Conservation (phyloP, 2,329 filamentous ascomycete species). For the Apiospora malaysiana region DNA sequence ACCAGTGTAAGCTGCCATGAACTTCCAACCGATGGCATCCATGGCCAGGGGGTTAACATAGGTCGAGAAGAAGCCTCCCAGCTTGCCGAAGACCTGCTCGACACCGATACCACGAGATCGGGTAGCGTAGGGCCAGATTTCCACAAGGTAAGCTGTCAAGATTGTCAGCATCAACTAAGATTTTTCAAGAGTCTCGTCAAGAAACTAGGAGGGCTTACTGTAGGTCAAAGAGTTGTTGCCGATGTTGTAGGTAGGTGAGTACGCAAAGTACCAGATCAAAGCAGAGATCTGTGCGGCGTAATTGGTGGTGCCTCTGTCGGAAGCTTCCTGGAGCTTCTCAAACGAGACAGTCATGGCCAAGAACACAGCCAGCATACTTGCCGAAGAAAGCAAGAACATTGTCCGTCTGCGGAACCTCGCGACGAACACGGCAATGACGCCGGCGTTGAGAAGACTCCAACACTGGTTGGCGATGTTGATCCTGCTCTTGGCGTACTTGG, state of each 20-base stretch:
- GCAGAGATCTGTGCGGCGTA: conserved; percentile 38
- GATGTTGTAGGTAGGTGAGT: conserved; percentile 66
- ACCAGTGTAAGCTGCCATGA: conserved; percentile 50
- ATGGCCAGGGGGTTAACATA: conserved; percentile 53
- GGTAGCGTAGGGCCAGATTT: conserved; percentile 62
- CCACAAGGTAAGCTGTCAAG: conserved; percentile 56
- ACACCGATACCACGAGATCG: conserved; percentile 64
- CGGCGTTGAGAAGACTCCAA: conserved; percentile 52
- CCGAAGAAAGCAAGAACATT: conserved; percentile 49
- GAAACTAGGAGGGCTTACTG: conserved; percentile 51
- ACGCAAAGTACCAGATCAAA: conserved; percentile 66
- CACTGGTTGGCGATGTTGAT: conserved; percentile 53
- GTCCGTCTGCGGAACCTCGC: conserved; percentile 43
- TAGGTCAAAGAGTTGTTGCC: conserved; percentile 72
- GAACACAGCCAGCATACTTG: conserved; percentile 51
- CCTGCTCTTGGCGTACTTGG: conserved; percentile 48
- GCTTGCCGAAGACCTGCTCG: conserved; percentile 59
- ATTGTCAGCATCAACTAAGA: conserved; percentile 13
- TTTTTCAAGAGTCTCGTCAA: neutral
- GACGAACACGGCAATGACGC: conserved; percentile 47
- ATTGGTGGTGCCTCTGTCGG: conserved; percentile 33
- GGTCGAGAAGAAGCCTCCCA: conserved; percentile 48
- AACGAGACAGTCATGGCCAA: conserved; percentile 58
- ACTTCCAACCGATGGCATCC: conserved; percentile 46
- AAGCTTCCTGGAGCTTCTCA: conserved; percentile 44